These are phyloP conservation scores for Scheffersomyces coipomensis DNA, from an alignment of 805 yeast genomes.

Conservation along the genomic window DNA sequence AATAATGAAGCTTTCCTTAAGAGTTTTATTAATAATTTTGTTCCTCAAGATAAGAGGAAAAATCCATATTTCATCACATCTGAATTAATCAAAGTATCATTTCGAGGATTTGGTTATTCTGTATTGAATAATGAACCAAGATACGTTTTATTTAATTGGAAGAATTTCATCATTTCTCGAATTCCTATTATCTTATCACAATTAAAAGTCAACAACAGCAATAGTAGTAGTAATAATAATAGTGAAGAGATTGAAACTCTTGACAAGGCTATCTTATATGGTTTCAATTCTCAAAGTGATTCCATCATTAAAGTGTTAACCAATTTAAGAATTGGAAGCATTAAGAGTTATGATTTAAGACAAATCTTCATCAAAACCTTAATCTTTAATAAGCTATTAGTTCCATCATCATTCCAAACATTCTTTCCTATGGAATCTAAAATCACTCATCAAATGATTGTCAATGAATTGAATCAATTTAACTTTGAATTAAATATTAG, in stretches of 20 bases:
- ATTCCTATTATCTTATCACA: conserved; percentile 22
- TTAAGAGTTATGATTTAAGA: conserved; percentile 18
- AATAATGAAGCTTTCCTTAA: conserved; percentile 11
- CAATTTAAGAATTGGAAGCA: conserved; percentile 6
- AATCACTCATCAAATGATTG: conserved; percentile 18
- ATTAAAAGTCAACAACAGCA: conserved; percentile 9
- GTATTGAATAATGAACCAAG: conserved; percentile 14
- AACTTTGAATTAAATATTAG: conserved; percentile 18
- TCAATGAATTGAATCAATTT: conserved; percentile 25
- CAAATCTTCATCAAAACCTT: conserved; percentile 29
- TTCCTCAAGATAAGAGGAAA: conserved; percentile 7
- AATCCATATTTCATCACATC: conserved; percentile 11
- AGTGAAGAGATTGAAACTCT: conserved; percentile 9
- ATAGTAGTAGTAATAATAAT: not conserved
- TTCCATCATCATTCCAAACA: conserved; percentile 21
- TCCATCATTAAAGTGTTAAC: conserved; percentile 8
- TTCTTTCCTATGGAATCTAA: conserved; percentile 28
- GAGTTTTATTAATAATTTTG: conserved; percentile 10
- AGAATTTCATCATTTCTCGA: conserved; percentile 29
- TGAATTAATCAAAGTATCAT: conserved; percentile 18
- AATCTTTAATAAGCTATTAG: conserved; percentile 24
- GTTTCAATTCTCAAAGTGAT: conserved; percentile 14
- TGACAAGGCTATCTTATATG: conserved; percentile 14
- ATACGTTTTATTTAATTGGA: conserved; percentile 32
- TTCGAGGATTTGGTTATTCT: conserved; percentile 18